Conservation (phyloP, 805 yeast genomes). For the Metschnikowia bowlesiae region DNA sequence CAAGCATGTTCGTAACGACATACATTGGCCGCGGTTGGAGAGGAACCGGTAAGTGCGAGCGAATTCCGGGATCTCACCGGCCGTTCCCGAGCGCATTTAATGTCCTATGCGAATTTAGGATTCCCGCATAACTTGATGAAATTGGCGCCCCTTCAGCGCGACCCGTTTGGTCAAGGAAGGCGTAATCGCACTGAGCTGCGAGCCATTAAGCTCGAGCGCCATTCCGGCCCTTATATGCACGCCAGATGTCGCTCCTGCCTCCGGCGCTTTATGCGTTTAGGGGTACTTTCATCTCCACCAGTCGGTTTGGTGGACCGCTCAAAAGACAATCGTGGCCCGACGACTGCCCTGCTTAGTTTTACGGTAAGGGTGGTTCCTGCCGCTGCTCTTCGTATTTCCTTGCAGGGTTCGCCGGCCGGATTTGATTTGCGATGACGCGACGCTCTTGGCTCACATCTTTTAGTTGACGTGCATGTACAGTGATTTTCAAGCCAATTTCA, state of each 20-base stretch:
- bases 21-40: neutral
- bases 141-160: neutral
- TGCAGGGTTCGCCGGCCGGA: neutral
- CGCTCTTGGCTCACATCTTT: neutral
- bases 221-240: neutral
- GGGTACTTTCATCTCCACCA: neutral
- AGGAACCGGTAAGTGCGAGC: too few species aligned
- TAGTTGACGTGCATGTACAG: neutral
- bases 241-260: neutral
- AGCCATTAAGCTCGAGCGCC: neutral
- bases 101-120: neutral
- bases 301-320: too few species aligned
- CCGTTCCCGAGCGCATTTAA: neutral
- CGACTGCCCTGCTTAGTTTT: too few species aligned
- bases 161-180: neutral
- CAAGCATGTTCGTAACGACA: neutral
- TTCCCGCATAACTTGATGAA: neutral
- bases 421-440: neutral
- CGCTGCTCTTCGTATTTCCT: too few species aligned
- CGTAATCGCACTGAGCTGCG: slow-evolving; percentile 1
- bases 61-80: neutral
- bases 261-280: neutral
- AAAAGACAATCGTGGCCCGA: too few species aligned
- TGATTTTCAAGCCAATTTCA: neutral
- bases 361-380: too few species aligned